Conservation (phyloP, 2,329 filamentous ascomycete genomes). For the Alternaria ethzedia region DNA sequence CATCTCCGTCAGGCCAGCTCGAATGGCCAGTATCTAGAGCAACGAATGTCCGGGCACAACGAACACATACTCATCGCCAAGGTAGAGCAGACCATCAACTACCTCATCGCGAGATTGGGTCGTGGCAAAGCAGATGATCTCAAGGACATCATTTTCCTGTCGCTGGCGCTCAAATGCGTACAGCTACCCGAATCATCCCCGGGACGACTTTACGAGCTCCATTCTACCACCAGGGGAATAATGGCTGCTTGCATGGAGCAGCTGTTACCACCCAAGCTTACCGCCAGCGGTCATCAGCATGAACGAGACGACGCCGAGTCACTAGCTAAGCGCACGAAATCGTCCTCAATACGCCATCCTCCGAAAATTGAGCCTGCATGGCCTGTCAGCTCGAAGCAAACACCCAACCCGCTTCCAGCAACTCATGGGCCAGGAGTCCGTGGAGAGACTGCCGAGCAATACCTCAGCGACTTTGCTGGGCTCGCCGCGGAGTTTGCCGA, state of each 20-base stretch:
- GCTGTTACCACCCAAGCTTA: conserved; percentile 13
- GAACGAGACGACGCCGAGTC: not conserved
- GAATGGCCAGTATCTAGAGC: not conserved
- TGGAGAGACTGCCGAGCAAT: conserved; percentile 17
- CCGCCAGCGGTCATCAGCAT: conserved; percentile 2
- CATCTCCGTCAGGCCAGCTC: not conserved
- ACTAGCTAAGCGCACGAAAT: not conserved
- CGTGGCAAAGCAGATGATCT: conserved; percentile 23
- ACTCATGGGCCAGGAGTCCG: not conserved
- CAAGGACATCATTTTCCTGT: conserved; percentile 29
- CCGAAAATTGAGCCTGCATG: not conserved
- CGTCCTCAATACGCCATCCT: not conserved
- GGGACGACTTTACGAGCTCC: conserved; percentile 2
- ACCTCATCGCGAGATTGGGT: conserved; percentile 19
- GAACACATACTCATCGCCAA: conserved; percentile 4
- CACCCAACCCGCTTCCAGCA: not conserved
- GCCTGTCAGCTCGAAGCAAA: not conserved
- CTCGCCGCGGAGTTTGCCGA: conserved; percentile 16
- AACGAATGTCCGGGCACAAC: not conserved
- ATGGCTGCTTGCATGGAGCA: conserved; percentile 21
- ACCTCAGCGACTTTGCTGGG: conserved; percentile 18
- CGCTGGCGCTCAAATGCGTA: conserved; percentile 23
- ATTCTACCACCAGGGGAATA: conserved; percentile 8
- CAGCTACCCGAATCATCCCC: conserved; percentile 5
- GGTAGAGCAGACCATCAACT: conserved; percentile 20